Evolutionary conservation across 495 filamentous ascomycete species (phyloP).

Genomic region (Cladorrhinum samala): DNA sequence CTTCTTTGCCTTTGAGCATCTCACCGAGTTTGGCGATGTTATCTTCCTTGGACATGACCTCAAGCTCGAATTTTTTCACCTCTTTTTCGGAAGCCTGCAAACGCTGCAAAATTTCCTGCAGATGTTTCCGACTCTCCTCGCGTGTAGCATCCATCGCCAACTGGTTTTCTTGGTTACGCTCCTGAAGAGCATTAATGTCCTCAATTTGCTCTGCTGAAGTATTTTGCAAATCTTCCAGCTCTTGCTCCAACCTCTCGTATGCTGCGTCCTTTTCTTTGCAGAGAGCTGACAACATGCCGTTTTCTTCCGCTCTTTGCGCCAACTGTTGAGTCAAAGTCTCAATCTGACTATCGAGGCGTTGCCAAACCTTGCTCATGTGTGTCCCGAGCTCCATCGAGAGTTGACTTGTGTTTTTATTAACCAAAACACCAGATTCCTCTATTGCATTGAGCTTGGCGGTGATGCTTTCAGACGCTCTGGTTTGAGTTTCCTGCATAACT

Average conservation of each 20-base stretch:
- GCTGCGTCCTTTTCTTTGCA: constrained; percentile 15
- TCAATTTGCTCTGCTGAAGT: constrained; percentile 3
- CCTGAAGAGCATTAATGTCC: constrained; percentile 11
- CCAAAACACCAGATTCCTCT: constrained; percentile 3
- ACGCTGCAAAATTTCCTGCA: background rate
- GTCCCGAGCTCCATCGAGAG: constrained; percentile 11
- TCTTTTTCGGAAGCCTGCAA: constrained; percentile 3
- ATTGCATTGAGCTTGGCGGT: constrained; percentile 14
- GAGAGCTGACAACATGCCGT: constrained; percentile 13
- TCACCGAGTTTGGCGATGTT: constrained; percentile 13
- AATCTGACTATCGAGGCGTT: constrained; percentile 15
- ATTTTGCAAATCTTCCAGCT: constrained; percentile 8
- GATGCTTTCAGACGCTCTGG: constrained; percentile 7
- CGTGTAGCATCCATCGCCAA: constrained; percentile 5
- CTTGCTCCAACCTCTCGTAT: constrained; percentile 7
- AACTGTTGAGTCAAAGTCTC: constrained; percentile 16
- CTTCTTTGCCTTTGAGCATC: constrained; percentile 12
- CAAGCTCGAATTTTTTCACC: constrained; percentile 3
- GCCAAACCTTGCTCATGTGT: constrained; percentile 9
- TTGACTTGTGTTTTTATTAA: constrained; percentile 4
- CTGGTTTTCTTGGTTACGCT: constrained; percentile 9
- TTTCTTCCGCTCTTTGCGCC: constrained; percentile 17
- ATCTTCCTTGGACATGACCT: constrained; percentile 8
- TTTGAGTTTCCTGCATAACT: constrained; percentile 4
- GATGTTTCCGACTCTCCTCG: constrained; percentile 3